Conservation (phyloP, 202 grass and related monocot genomes). For the Setaria viridis region DNA sequence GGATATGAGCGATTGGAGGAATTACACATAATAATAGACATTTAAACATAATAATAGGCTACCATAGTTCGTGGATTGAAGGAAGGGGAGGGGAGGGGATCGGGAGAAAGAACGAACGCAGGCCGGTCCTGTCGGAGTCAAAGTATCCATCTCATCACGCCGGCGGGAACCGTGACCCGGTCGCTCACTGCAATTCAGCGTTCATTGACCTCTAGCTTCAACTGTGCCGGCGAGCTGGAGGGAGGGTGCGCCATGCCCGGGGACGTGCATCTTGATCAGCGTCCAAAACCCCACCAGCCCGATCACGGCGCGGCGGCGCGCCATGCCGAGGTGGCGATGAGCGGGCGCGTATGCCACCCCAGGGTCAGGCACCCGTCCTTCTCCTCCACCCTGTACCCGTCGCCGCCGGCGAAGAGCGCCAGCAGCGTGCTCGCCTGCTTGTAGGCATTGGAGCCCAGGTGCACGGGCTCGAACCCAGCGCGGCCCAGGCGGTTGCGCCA, state of each 20-base stretch:
- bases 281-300: constrained; percentile 21
- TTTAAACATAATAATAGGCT: constrained; percentile 59
- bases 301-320: constrained; percentile 53
- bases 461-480: constrained; percentile 81
- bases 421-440: constrained; percentile 95
- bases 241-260: constrained; percentile 27
- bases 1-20: constrained; percentile 61
- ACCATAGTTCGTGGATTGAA: constrained; percentile 39
- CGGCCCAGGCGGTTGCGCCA: constrained; percentile 71
- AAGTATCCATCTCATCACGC: constrained; percentile 51
- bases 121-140: constrained; percentile 44
- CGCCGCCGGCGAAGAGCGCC: constrained; percentile 83
- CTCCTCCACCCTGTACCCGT: constrained; percentile 95
- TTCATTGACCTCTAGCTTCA: constrained; percentile 45
- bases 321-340: constrained; percentile 97
- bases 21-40: constrained; percentile 80
- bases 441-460: constrained; percentile 93
- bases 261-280: constrained; percentile 36
- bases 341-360: constrained; percentile 84
- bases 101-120: constrained; percentile 45
- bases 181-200: constrained; percentile 52
- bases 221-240: constrained; percentile 21
- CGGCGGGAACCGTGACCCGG: constrained; percentile 42
- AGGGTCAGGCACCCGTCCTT: constrained; percentile 89
- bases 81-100: neutral